Base-by-base conservation (phyloP, 805 yeast species). In the Nakazawaea wickerhamii region DNA sequence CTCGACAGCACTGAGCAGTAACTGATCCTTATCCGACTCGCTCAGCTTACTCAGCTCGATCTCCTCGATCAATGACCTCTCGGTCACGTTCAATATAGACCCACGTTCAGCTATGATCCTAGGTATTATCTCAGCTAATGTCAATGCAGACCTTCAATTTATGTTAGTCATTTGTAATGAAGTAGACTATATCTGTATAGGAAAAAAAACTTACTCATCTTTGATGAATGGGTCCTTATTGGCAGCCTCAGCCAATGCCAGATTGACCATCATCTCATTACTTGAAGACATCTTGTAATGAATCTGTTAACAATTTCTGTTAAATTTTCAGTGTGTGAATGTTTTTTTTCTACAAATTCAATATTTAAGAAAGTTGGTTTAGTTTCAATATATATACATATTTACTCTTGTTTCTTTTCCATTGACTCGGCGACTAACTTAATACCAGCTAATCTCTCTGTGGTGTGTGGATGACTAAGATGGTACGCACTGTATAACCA, bases 391-490 rank as follows among this genome's bases (percentile, higher is more conserved):
- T n/a, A n/a, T n/a, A n/a, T n/a, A n/a, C n/a, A n/a, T 8, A 14
- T 20, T 18, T 28, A 36, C 11, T 33, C 38, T 33, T 40, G 19
- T 18, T 41, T 35, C 52, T 68, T 67, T 45, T 64, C 65, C 38
- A 59, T 61, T 6, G 72, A 17, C 5, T 18, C 21, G 17, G 27
- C 40, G 11, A 18, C 18, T 38, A 50, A 53, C 41, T 79, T 82
- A 47, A 93, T 71, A 6, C 95, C 95, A 36, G 67, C 59, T 53
- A 93, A 72, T 68, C 99, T 81, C 68, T 93, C 98, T 14, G 91
- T 79, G 54, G 91, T 65, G 44, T 87, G 85, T 38, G 99, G 99
- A 55, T 93, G 99, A 38, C 91, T 82, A 63, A 85, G 82, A 58
- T 82, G 88, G 64, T 87, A 91, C 34, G 93, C 81, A 17, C 95